Percentiles rank a stretch among this genome's conserved stretches.
Conservation (phyloP, 208 protist genomes). For the Borovskyia barvae region DNA sequence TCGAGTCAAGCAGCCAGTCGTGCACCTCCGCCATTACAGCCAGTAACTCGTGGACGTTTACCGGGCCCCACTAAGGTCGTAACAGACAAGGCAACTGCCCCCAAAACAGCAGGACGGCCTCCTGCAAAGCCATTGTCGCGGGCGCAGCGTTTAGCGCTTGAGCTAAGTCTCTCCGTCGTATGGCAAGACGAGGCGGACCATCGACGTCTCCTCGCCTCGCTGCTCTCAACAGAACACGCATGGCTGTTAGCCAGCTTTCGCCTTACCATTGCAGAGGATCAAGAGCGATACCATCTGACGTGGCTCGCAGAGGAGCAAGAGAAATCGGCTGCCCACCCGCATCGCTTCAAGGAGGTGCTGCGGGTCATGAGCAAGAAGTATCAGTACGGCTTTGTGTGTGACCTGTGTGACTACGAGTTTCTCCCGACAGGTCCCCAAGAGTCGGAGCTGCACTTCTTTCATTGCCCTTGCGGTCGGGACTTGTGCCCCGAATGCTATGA, state of each 20-base stretch:
- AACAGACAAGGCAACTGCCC: too few relatives aligned
- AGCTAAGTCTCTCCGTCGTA: constrained; percentile 21
- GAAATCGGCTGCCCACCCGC: constrained; percentile 70
- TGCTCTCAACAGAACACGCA: constrained; percentile 51
- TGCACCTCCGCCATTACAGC: too few relatives aligned
- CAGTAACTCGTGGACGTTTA: too few relatives aligned
- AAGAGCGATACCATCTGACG: constrained; percentile 67
- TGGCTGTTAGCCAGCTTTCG: constrained; percentile 59
- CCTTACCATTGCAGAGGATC: constrained; percentile 64
- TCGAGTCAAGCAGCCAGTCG: too few relatives aligned
- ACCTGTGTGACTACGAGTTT: constrained; percentile 81
- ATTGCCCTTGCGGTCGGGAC: constrained; percentile 85
- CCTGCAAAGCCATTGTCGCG: too few relatives aligned
- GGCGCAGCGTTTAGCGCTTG: constrained; percentile 8
- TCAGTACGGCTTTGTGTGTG: constrained; percentile 80
- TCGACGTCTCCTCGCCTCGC: constrained; percentile 25
- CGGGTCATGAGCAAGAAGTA: constrained; percentile 61
- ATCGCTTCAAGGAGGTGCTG: constrained; percentile 62
- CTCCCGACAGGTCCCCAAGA: constrained; percentile 33
- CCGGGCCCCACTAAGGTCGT: too few relatives aligned
- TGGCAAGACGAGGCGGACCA: constrained; percentile 36
- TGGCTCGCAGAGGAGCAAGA: constrained; percentile 83
- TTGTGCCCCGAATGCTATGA: constrained; percentile 78
- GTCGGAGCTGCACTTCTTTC: constrained; percentile 68
- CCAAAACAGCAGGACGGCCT: too few relatives aligned